These are phyloP conservation scores for Coemansia guatemalensis DNA, from an alignment of 192 early-diverging fungal species.

Conservation along the genomic window DNA sequence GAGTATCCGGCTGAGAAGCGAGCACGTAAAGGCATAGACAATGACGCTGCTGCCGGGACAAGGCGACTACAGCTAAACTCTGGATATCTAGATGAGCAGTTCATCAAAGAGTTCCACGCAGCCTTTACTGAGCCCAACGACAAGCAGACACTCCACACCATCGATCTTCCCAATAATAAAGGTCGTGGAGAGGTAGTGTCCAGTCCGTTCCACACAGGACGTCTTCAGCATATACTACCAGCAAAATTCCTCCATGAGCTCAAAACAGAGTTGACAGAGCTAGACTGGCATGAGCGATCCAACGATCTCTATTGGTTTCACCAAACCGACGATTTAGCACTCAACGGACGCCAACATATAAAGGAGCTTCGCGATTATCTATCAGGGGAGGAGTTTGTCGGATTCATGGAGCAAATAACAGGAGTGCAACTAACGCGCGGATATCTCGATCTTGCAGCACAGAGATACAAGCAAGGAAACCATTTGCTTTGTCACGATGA, in stretches of 20 bases:
- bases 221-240: slow-evolving; percentile 20
- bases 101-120: slow-evolving; percentile 12
- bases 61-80: slow-evolving; percentile 13
- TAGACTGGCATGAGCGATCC: slow-evolving; percentile 51
- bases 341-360: slow-evolving; percentile 41
- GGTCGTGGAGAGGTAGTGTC: slow-evolving; percentile 21
- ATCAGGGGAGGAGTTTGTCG: slow-evolving; percentile 61
- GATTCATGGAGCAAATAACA: slow-evolving; percentile 60
- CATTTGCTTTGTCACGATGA: slow-evolving; percentile 75
- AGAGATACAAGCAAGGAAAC: slow-evolving; percentile 61
- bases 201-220: slow-evolving; percentile 37
- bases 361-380: slow-evolving; percentile 57
- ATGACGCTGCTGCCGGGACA: neutral
- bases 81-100: slow-evolving; percentile 27
- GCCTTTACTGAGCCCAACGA: slow-evolving; percentile 18
- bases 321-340: slow-evolving; percentile 63
- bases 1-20: slow-evolving; percentile 23
- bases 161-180: neutral
- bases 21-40: slow-evolving; percentile 9
- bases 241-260: slow-evolving; percentile 21
- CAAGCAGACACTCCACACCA: neutral
- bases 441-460: slow-evolving; percentile 65
- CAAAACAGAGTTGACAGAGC: slow-evolving; percentile 16
- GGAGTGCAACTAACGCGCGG: slow-evolving; percentile 61
- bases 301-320: slow-evolving; percentile 74